Percentiles rank a stretch among this genome's conserved stretches.
phyloP scores from a whole-genome alignment of 2,329 filamentous ascomycete genomes.

The Sporothrix dimorphospora region DNA sequence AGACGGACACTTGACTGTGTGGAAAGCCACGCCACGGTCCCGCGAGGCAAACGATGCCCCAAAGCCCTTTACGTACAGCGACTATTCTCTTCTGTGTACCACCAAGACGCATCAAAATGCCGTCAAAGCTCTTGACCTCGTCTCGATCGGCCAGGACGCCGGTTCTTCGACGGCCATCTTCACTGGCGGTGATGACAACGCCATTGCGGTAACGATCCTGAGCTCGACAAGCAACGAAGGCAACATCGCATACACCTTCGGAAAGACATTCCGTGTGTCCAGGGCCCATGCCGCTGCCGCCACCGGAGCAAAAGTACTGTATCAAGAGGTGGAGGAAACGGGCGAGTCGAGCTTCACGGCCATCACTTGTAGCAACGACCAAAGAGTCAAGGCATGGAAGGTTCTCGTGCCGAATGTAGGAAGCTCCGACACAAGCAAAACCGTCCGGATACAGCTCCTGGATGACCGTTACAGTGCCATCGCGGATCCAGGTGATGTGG shows the following conservation, averaged over 20 bases:
- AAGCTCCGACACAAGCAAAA: too few species aligned
- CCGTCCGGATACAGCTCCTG: constrained; percentile 45
- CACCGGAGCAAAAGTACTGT: constrained; percentile 56
- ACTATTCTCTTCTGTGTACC: constrained; percentile 33
- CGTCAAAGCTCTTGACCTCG: constrained; percentile 67
- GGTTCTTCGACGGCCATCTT: constrained; percentile 53
- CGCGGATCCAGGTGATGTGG: constrained; percentile 61
- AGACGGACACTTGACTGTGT: constrained; percentile 74
- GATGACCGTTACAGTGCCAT: constrained; percentile 61
- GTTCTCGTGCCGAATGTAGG: constrained; percentile 33
- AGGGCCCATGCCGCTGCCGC: constrained; percentile 73
- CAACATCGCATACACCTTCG: constrained; percentile 26
- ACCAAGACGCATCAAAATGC: constrained; percentile 69
- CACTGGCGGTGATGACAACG: constrained; percentile 89
- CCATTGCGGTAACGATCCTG: constrained; percentile 61
- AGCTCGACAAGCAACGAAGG: constrained; percentile 39
- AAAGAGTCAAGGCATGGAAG: constrained; percentile 61
- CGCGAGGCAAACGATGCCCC: background rate
- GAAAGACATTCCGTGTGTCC: constrained; percentile 45
- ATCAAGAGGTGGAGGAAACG: constrained; percentile 28
- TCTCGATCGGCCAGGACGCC: background rate
- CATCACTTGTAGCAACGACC: constrained; percentile 58
- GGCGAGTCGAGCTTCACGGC: constrained; percentile 32
- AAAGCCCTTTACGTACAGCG: constrained; percentile 33
- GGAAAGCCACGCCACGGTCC: constrained; percentile 42